Base-by-base conservation (phyloP, 2,329 filamentous ascomycete species). In the Triangularia verruculosa region DNA sequence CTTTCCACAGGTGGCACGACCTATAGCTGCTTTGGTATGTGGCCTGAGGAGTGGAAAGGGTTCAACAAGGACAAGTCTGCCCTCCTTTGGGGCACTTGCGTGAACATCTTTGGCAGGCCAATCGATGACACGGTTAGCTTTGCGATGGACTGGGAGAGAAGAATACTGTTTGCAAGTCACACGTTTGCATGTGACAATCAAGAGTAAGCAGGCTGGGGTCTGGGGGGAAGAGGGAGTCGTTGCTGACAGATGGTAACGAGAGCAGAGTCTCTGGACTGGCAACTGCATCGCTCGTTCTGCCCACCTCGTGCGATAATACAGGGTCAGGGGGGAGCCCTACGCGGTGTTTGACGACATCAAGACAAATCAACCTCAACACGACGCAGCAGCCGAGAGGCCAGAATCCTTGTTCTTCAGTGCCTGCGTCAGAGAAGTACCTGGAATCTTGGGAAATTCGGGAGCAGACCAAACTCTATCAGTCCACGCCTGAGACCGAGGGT, bases 81-180 rank as follows among this genome's bases (percentile, higher is more conserved):
- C 1, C 28, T 63, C 12, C 55, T 63, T 30, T 63, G 57, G 57
- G 52, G 28, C 52, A 43, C 32, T 8, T 63, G 61, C 32, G 27
- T 63, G 13, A 59, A 60, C 32, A 60, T 34, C 32, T 22, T 34
- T 9, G 61, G 61, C n/a, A n/a, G 57, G 24, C 25, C 28, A 22
- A 32, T 58, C 13, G 61, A 63, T 39, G 25, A 30, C n/a, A 63
- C 61, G 25, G 57, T 63, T 6, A 59, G 51, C 6, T 63, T 63
- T 34, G 61, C 57, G n/a, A 51, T 63, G 20, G 61, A 63, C 28
- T 63, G 61, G 61, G 55, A 32, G 28, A 57, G 13, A 17, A 25
- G 53, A 17, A 53, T 28, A 27, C 13, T 62, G n/a, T 24, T 52
- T 47, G 53, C 39, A 15, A 27, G 53, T 4, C 60, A 62, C 34